Evolutionary conservation across 1,284 basidiomycete genomes (phyloP).

Genomic region (Mycena citricolor): DNA sequence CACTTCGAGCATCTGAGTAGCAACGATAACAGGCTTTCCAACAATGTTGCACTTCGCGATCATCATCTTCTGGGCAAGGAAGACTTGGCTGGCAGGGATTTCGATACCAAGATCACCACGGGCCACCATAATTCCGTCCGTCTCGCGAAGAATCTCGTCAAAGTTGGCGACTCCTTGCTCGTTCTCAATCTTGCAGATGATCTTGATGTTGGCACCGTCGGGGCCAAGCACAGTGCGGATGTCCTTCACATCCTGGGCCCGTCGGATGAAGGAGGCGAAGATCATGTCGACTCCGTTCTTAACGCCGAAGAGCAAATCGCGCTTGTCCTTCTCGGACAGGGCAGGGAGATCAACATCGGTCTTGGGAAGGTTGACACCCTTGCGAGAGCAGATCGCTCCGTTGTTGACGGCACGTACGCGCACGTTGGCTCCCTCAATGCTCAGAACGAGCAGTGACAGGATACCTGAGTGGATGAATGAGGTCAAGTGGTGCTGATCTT

Average conservation of each 20-base stretch:
- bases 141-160: constrained; percentile 91
- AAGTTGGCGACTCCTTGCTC: constrained; percentile 97
- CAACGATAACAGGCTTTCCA: constrained; percentile 98
- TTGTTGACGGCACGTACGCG: constrained; percentile 92
- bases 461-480: constrained; percentile 54
- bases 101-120: constrained; percentile 98
- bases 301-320: constrained; percentile 93
- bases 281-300: constrained; percentile 99
- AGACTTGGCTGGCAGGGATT: constrained; percentile 96
- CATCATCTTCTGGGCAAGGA: constrained; percentile 99
- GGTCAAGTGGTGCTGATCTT: too few species aligned
- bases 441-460: constrained; percentile 89
- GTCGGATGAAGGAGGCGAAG: constrained; percentile 96
- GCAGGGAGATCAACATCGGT: constrained; percentile 98
- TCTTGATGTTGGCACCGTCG: constrained; percentile 92
- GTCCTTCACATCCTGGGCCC: constrained; percentile 87
- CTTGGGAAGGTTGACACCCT: constrained; percentile 99
- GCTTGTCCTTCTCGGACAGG: constrained; percentile 97
- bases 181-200: constrained; percentile 99
- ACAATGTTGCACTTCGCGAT: constrained; percentile 97
- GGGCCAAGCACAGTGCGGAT: constrained; percentile 90
- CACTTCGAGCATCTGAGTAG: constrained; percentile 99
- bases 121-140: constrained; percentile 98
- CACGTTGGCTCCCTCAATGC: constrained; percentile 79
- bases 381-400: constrained; percentile 92